phyloP scores from a whole-genome alignment of 78 protist species.

The Tieghemostelium lacteum region DNA sequence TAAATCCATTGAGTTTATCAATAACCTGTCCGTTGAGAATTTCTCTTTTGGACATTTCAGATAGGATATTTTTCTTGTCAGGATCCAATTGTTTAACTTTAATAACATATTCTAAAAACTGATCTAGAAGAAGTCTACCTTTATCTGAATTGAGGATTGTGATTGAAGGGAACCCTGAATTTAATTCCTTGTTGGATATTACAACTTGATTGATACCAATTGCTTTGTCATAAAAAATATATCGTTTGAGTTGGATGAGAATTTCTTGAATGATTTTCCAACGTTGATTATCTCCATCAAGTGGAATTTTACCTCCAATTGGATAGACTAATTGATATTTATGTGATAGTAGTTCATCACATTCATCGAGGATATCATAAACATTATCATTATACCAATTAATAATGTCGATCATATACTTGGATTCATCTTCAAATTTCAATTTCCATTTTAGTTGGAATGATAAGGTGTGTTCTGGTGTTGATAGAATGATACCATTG shows the following conservation, averaged over 20 bases:
- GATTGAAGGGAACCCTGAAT: background rate
- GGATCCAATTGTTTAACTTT: background rate
- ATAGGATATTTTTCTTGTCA: background rate
- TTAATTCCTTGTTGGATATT: background rate
- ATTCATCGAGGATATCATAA: conserved; percentile 20
- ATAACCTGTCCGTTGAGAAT: background rate
- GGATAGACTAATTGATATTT: conserved; percentile 7
- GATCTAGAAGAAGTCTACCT: background rate
- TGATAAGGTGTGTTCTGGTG: conserved; percentile 12
- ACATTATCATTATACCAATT: background rate
- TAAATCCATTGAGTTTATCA: background rate
- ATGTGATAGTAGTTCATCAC: conserved; percentile 2
- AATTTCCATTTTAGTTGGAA: background rate
- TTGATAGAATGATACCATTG: background rate
- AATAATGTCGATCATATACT: background rate
- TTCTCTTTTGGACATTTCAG: background rate
- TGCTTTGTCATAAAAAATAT: too few species aligned
- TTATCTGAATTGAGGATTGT: background rate
- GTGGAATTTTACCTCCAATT: background rate
- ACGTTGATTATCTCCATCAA: background rate
- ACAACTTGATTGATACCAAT: too few species aligned
- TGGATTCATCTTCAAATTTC: background rate
- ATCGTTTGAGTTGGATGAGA: background rate
- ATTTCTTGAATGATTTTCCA: background rate
- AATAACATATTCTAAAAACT: background rate